phyloP scores from a whole-genome alignment of 1,284 basidiomycete species.

The Ustilago cynodontis region DNA sequence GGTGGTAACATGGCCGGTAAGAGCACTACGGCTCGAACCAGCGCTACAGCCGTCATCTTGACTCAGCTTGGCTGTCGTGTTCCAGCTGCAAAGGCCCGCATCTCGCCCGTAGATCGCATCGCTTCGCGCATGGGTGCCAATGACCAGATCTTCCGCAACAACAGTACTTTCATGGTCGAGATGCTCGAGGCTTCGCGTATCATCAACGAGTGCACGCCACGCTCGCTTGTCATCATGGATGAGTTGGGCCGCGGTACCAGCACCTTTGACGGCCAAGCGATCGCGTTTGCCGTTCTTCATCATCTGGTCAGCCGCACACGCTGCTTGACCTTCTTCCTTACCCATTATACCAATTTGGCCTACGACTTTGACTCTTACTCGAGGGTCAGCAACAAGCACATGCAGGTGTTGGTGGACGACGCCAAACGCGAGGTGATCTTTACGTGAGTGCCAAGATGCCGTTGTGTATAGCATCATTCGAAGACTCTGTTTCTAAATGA shows the following conservation, averaged over 20 bases:
- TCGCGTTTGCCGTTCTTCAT: conserved; percentile 68
- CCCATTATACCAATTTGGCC: conserved; percentile 67
- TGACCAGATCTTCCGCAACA: conserved; percentile 68
- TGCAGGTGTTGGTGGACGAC: conserved; percentile 68
- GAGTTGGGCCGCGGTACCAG: conserved; percentile 70
- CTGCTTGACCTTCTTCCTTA: conserved; percentile 69
- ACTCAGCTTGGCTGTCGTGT: conserved; percentile 98
- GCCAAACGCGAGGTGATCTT: conserved; percentile 65
- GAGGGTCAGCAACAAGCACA: conserved; percentile 68
- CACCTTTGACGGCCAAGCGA: conserved; percentile 69
- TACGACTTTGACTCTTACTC: conserved; percentile 65
- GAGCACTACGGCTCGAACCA: conserved; percentile 84
- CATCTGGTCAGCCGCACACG: conserved; percentile 65
- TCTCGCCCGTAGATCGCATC: conserved; percentile 92
- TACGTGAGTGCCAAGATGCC: conserved; percentile 51
- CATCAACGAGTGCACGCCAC: conserved; percentile 67
- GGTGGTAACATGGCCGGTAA: conserved; percentile 87
- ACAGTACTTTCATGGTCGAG: conserved; percentile 70
- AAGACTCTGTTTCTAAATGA: conserved; percentile 8
- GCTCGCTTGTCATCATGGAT: conserved; percentile 69
- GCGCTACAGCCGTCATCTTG: conserved; percentile 94
- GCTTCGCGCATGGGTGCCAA: conserved; percentile 95
- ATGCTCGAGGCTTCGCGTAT: conserved; percentile 69
- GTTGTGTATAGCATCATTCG: not conserved
- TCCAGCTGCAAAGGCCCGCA: conserved; percentile 83